phyloP scores from a whole-genome alignment of 73 alveolate genomes.

The Paramecium caudatum region DNA sequence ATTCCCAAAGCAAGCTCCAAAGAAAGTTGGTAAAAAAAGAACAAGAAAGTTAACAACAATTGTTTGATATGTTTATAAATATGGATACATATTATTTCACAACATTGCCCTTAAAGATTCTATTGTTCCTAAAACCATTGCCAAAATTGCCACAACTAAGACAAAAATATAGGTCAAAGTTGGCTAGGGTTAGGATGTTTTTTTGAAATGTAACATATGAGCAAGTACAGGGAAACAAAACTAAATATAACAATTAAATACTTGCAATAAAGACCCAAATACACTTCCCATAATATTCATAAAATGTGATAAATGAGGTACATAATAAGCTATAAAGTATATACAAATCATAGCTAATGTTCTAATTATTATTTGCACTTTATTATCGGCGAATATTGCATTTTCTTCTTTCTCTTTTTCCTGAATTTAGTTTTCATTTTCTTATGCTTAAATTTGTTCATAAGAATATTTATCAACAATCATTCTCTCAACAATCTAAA shows the following conservation, averaged over 20 bases:
- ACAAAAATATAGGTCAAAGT: not conserved
- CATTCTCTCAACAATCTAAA: slow-evolving; percentile 40
- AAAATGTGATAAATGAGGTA: slow-evolving; percentile 59
- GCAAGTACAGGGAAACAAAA: slow-evolving; percentile 48
- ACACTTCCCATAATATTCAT: slow-evolving; percentile 42
- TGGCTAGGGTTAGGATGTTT: not conserved
- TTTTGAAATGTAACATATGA: slow-evolving; percentile 38
- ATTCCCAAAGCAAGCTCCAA: slow-evolving; percentile 79
- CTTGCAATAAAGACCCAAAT: slow-evolving; percentile 45
- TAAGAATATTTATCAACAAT: not conserved
- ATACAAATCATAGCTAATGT: not conserved
- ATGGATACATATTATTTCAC: slow-evolving; percentile 2
- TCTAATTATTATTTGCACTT: not conserved
- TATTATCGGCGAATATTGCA: not conserved
- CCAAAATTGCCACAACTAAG: not conserved
- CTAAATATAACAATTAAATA: not conserved
- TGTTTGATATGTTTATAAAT: not conserved
- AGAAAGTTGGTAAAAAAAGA: slow-evolving; percentile 78
- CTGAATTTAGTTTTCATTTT: not conserved
- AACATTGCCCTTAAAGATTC: slow-evolving; percentile 48
- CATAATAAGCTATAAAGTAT: slow-evolving; percentile 43
- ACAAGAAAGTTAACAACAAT: not conserved
- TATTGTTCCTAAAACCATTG: slow-evolving; percentile 47
- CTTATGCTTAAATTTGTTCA: slow-evolving; percentile 7
- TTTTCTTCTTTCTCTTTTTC: not conserved